Conservation (phyloP, 768 basidiomycete genomes). For the Mycena venus region DNA sequence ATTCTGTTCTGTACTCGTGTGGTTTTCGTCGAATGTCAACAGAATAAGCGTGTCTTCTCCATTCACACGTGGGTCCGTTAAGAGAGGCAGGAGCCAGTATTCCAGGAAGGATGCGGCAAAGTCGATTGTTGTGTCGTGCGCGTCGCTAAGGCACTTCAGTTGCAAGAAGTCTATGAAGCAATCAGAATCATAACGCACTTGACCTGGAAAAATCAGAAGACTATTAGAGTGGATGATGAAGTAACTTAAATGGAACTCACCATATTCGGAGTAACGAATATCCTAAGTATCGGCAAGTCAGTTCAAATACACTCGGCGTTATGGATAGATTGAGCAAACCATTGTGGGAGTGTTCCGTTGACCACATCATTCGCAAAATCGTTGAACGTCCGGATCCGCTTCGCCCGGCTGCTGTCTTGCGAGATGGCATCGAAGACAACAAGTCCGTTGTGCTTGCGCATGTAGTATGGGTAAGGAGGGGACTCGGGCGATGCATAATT, state of each 20-base stretch:
- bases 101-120: constrained; percentile 60
- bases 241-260: constrained; percentile 12
- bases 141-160: too few species aligned
- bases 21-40: constrained; percentile 75
- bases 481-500: constrained; percentile 53
- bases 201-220: too few species aligned
- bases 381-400: constrained; percentile 70
- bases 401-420: constrained; percentile 52
- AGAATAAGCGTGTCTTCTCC: constrained; percentile 66
- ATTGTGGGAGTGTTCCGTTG: constrained; percentile 66
- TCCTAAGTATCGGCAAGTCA: too few species aligned
- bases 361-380: constrained; percentile 70
- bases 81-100: constrained; percentile 66
- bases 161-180: too few species aligned
- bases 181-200: too few species aligned
- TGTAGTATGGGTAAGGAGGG: constrained; percentile 61
- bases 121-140: constrained; percentile 69
- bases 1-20: constrained; percentile 58
- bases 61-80: constrained; percentile 67
- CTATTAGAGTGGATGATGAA: too few species aligned
- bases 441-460: constrained; percentile 69
- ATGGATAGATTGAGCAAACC: too few species aligned
- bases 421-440: constrained; percentile 66
- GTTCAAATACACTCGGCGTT: too few species aligned
- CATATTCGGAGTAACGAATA: constrained; percentile 74